Evolutionary conservation across 495 filamentous ascomycete species (phyloP).

Genomic region (Stereocaulon alpinum): DNA sequence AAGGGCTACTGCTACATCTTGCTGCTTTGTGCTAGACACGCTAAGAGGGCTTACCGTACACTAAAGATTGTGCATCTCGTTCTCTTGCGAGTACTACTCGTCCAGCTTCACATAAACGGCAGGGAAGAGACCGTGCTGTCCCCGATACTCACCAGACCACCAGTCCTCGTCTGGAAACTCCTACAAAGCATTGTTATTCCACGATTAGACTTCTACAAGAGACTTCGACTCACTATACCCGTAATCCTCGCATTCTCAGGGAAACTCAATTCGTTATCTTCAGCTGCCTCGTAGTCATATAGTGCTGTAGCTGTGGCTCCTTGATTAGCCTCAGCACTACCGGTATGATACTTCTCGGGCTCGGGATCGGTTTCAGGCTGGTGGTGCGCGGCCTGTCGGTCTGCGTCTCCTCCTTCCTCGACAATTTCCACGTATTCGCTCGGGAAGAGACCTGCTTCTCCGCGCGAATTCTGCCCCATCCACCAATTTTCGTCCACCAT

Average conservation of each 20-base stretch:
- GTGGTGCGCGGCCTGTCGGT: constrained; percentile 8
- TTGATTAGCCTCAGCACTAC: constrained; percentile 24
- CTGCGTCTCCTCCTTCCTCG: constrained; percentile 40
- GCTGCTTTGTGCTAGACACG: neutral
- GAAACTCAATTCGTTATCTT: constrained; percentile 95
- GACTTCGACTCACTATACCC: constrained; percentile 42
- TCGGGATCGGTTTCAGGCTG: constrained; percentile 27
- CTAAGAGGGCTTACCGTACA: neutral
- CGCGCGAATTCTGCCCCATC: constrained; percentile 74
- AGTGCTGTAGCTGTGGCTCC: constrained; percentile 67
- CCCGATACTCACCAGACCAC: constrained; percentile 85
- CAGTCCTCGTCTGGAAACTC: constrained; percentile 98
- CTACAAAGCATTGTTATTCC: constrained; percentile 29
- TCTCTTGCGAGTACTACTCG: constrained; percentile 29
- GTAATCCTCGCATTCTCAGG: constrained; percentile 74
- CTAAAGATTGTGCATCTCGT: neutral
- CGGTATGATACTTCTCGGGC: constrained; percentile 21
- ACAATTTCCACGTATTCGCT: constrained; percentile 92
- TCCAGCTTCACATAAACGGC: constrained; percentile 69
- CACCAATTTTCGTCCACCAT: constrained; percentile 98
- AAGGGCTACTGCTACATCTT: no score
- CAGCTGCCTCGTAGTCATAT: constrained; percentile 95
- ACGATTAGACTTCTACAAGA: constrained; percentile 5
- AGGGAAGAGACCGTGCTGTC: constrained; percentile 81
- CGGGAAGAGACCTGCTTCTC: constrained; percentile 84